These are phyloP conservation scores for Colletotrichum filicis DNA, from an alignment of 2,329 filamentous ascomycete genomes.

Conservation along the genomic window DNA sequence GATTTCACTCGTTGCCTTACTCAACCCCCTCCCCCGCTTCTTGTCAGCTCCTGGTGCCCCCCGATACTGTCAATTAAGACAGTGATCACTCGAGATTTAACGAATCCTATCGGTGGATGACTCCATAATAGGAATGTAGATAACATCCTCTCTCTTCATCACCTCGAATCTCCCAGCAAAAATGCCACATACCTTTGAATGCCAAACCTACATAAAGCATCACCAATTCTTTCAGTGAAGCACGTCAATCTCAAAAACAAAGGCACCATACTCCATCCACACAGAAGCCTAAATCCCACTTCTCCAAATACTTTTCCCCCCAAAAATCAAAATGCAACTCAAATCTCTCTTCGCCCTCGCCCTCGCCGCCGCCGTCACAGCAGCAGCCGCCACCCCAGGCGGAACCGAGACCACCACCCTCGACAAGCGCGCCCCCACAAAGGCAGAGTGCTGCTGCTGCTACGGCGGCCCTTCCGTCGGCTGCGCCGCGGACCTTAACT, in stretches of 20 bases:
- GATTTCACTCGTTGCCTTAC: neutral
- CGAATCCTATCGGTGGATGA: neutral
- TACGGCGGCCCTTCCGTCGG: constrained; percentile 31
- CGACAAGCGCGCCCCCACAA: constrained; percentile 27
- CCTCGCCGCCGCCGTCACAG: neutral
- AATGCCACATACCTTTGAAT: neutral
- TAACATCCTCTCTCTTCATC: neutral
- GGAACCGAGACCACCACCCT: neutral
- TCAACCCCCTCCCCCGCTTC: neutral
- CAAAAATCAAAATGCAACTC: constrained; percentile 1
- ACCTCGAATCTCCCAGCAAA: neutral
- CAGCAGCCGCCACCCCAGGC: constrained; percentile 10
- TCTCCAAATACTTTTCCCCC: too few relatives aligned
- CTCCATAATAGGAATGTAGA: neutral
- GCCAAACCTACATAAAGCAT: neutral
- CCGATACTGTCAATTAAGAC: neutral
- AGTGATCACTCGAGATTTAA: neutral
- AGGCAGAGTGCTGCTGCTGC: constrained; percentile 35
- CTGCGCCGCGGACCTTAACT: constrained; percentile 30
- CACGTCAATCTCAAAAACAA: neutral
- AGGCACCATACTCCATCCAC: neutral
- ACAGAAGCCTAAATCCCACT: neutral
- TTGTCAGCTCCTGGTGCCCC: too few relatives aligned
- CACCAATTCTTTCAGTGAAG: neutral
- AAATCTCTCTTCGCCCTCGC: neutral